A percentile compares a stretch with the other conserved stretches of the same genome.
These are phyloP conservation scores for Gossypium davidsonii DNA, from an alignment of 441 rosid genomes.

Conservation along the genomic window DNA sequence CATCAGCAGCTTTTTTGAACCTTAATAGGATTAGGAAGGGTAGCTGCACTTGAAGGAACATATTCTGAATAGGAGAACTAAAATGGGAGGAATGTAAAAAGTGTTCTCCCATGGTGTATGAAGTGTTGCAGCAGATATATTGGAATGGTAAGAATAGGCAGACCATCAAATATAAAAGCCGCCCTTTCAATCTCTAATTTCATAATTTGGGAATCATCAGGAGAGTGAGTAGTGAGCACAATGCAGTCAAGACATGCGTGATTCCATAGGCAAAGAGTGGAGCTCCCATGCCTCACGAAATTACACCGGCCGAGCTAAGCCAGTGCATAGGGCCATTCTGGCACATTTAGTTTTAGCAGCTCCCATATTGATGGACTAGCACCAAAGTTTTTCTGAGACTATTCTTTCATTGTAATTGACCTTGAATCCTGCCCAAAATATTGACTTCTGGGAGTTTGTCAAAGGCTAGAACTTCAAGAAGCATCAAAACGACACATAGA, in stretches of 20 bases:
- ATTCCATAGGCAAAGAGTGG: slow-evolving; percentile 68
- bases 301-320: slow-evolving; percentile 65
- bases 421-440: slow-evolving; percentile 20
- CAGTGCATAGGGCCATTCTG: slow-evolving; percentile 72
- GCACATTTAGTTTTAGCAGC: slow-evolving; percentile 55
- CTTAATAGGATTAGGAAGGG: slow-evolving; percentile 32
- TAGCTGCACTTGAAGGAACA: slow-evolving; percentile 39
- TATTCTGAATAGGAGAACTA: background rate
- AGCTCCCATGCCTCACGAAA: slow-evolving; percentile 29
- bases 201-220: slow-evolving; percentile 32
- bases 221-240: slow-evolving; percentile 30
- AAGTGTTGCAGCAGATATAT: slow-evolving; percentile 64
- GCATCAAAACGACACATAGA: slow-evolving; percentile 30
- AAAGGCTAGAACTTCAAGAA: slow-evolving; percentile 35
- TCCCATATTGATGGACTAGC: slow-evolving; percentile 41
- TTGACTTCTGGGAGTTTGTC: slow-evolving; percentile 22
- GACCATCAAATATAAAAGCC: slow-evolving; percentile 39
- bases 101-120: slow-evolving; percentile 76
- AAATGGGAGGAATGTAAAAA: background rate
- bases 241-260: slow-evolving; percentile 53
- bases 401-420: slow-evolving; percentile 3
- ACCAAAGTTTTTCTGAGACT: background rate
- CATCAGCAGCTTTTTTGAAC: slow-evolving; percentile 45
- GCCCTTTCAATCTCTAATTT: slow-evolving; percentile 33
- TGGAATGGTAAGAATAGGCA: slow-evolving; percentile 46